Evolutionary conservation across 208 protist species (phyloP), one percentile per base, ranked within the genome.

Genomic region (Wallacemonas sp.): DNA sequence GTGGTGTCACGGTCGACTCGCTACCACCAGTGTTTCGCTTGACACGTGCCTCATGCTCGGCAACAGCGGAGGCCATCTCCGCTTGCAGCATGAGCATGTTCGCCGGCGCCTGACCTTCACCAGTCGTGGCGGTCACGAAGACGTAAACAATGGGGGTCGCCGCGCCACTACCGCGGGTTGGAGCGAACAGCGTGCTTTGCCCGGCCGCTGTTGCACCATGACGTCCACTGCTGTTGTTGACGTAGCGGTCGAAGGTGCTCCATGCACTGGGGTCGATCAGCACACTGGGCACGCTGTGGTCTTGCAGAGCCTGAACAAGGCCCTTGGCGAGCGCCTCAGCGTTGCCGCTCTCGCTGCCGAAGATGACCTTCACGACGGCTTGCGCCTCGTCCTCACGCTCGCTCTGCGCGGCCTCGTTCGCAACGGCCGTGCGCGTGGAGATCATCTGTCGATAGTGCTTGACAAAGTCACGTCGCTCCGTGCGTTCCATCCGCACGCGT

Each of bases 81-180:
- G 66, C 33, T 36, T 77, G 89, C 17, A 89, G 66, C 17, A 54
- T n/a, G 38, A 79, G 59, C 45, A 88, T 82, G 63, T 93, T 93
- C 26, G 59, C 65, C 22, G 83, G 73, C 21, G 85, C 69, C 53
- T 91, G 84, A 4, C 87, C 87, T 59, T 89, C 87, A 22, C 87
- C 87, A 0, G 78, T 71, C 1, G 84, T 93, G 15, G 87, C 58
- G 0, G 91, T 63, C 15, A 93, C 69, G 73, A 91, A 93, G 5
- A 87, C 52, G 61, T 73, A 74, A 4, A 93, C 63, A 2, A 57
- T 39, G 30, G 38, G 57, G 41, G 63, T 69, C 2, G 41, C 27
- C 12, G 29, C 22, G n/a, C 37, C 44, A 3, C 15, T 45, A 1
- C 42, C 22, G 19, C 15, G 30, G 29, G 24, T 42, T 15, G 24